Evolutionary conservation across 225 moss, liverwort and hornwort species (phyloP).

Genomic region (Bryum argenteum): DNA sequence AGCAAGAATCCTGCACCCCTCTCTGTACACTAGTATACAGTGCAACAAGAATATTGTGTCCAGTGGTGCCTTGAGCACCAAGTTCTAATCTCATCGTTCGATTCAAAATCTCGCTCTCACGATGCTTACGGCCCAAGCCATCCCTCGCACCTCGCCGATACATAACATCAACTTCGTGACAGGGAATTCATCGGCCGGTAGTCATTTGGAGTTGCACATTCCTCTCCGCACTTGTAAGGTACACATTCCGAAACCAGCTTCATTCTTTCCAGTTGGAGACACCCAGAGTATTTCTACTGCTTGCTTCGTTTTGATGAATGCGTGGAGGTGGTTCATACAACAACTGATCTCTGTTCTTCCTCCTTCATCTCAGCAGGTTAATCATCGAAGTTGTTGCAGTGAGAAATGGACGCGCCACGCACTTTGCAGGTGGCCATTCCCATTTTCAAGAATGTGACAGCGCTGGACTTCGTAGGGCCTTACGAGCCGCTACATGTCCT

Average conservation of each 20-base stretch:
- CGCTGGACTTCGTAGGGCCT: conserved; percentile 69
- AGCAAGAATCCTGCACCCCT: too few relatives aligned
- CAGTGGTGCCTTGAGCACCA: conserved; percentile 18
- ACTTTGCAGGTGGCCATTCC: conserved; percentile 69
- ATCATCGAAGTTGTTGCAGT: background rate
- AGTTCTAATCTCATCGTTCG: background rate
- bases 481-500: conserved; percentile 58
- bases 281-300: background rate
- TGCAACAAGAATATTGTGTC: background rate
- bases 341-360: background rate
- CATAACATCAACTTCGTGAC: background rate
- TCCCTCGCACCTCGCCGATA: background rate
- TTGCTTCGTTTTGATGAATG: too few relatives aligned
- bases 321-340: background rate
- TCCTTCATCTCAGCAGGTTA: background rate
- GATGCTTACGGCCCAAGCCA: conserved; percentile 16
- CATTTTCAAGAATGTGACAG: conserved; percentile 54
- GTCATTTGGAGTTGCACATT: conserved; percentile 21
- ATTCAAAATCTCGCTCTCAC: background rate
- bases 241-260: conserved; percentile 25
- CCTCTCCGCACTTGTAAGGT: conserved; percentile 19
- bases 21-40: too few relatives aligned
- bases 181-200: background rate
- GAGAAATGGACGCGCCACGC: conserved; percentile 28
- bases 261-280: background rate